A percentile compares a stretch with the other conserved stretches of the same genome.
Conservation (phyloP, 768 basidiomycete species). For the Amanita polypyramis region DNA sequence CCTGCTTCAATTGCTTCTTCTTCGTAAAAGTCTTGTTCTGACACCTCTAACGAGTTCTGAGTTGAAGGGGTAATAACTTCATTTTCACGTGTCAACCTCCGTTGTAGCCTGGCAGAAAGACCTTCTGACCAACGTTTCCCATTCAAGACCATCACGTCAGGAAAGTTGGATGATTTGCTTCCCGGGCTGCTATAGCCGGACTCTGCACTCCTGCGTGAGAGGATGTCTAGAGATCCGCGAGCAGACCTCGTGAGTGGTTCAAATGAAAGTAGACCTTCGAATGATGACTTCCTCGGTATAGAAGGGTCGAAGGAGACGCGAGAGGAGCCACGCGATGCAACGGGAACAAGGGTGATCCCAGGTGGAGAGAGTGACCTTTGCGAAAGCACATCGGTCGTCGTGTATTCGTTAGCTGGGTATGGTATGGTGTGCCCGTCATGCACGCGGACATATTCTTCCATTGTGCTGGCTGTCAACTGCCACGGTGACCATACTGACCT, state of each 20-base stretch:
- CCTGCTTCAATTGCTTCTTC: constrained; percentile 5
- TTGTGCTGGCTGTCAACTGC: constrained; percentile 58
- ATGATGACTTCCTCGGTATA: constrained; percentile 24
- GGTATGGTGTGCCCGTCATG: constrained; percentile 17
- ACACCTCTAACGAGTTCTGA: constrained; percentile 31
- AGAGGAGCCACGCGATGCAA: constrained; percentile 22
- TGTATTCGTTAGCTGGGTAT: constrained; percentile 13
- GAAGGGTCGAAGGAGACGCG: constrained; percentile 30
- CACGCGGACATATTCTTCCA: constrained; percentile 52
- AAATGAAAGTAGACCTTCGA: constrained; percentile 45
- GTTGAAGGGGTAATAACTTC: constrained; percentile 31
- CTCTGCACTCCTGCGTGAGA: constrained; percentile 35
- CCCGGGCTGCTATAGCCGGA: constrained; percentile 31
- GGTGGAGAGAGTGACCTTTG: constrained; percentile 11
- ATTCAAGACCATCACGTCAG: constrained; percentile 10
- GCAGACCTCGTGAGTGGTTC: constrained; percentile 42
- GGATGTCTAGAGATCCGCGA: constrained; percentile 34
- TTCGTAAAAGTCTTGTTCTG: constrained; percentile 12
- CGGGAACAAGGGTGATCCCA: constrained; percentile 14
- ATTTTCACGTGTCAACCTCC: constrained; percentile 23
- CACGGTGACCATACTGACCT: constrained; percentile 35
- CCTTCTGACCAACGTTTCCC: constrained; percentile 12
- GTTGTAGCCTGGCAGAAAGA: neutral
- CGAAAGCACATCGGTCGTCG: constrained; percentile 14
- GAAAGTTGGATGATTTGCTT: constrained; percentile 21